A percentile compares a stretch with the other conserved stretches of the same genome.
These are phyloP conservation scores for Zygosaccharomyces pseudobailii DNA, from an alignment of 1,139 yeast species.

Conservation along the genomic window DNA sequence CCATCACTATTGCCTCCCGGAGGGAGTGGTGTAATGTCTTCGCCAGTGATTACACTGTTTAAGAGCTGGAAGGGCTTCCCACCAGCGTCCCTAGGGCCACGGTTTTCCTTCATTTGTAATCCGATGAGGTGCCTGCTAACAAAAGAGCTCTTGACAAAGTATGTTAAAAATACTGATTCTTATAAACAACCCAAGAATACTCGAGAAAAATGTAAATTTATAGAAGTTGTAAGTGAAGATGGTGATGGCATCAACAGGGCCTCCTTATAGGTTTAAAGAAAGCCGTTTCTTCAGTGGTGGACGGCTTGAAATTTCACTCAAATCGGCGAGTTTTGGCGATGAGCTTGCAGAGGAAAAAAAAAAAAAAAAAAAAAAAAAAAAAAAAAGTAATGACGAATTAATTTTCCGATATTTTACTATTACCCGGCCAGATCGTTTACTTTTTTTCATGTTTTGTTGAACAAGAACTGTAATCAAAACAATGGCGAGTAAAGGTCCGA, in stretches of 20 bases:
- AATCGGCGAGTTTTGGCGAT: conserved; percentile 2
- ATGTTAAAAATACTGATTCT: neutral
- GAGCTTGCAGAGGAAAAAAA: conserved; percentile 7
- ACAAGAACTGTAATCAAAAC: too few relatives aligned
- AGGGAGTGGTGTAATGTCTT: conserved; percentile 25
- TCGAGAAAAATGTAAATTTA: neutral
- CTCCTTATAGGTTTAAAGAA: neutral
- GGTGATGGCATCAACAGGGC: neutral
- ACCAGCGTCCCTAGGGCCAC: conserved; percentile 4
- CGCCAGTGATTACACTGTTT: conserved; percentile 22
- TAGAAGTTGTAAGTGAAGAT: neutral
- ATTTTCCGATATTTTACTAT: too few relatives aligned
- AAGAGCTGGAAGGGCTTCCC: conserved; percentile 15
- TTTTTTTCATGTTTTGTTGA: too few relatives aligned
- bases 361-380: neutral
- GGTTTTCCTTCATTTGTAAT: neutral
- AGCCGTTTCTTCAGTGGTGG: neutral
- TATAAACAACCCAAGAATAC: neutral
- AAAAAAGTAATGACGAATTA: neutral
- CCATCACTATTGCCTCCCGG: conserved; percentile 1
- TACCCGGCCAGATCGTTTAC: too few relatives aligned
- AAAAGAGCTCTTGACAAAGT: neutral
- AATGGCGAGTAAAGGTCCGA: too few relatives aligned
- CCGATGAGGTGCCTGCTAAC: neutral
- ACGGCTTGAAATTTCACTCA: neutral